Base-by-base conservation (phyloP, 2,329 filamentous ascomycete species). In the Albophoma yamanashiensis region DNA sequence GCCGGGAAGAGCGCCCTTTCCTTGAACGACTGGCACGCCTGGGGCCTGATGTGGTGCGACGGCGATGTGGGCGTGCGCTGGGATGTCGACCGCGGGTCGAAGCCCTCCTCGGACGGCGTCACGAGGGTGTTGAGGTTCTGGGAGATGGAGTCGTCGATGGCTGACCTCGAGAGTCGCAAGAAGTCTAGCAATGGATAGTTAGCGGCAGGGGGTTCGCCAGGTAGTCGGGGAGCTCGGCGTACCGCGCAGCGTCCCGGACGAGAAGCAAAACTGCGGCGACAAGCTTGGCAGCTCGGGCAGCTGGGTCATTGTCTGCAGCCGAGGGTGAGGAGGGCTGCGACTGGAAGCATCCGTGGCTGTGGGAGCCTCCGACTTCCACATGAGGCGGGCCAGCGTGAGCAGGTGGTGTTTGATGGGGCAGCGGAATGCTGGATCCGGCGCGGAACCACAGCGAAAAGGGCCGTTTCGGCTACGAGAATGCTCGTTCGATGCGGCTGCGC, bases 111-210 rank as follows among this genome's bases (percentile, higher is more conserved):
- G 15, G 89, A 82, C 0, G 93, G 93, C 0, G 88, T 92, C 53
- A 91, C 77, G 43, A 97, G 82, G 1, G 91, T 91, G 77, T 97
- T 97, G 62, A 99, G 84, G 68, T 95, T 93, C 70, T 96, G 92
- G 0, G 86, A 86, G 69, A 99, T 97, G 53, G 89, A 91, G 75
- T 99, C 94, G 75, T 99, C 94, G 69, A 97, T 88, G 56, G 89
- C 85, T 58, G 85, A 81, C 64, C 94, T 86, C 12, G 93, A 97
- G 65, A 94, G 75, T 45, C 92, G 89, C 27, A 99, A 82, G 73
- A 99, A 99, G 73, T 96, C 94, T 96, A 69, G 31, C 31, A 36
- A 14, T 4, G 11, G 17, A 14, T 9, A 22, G 31, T 55, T 2
- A 55, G 31, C 31, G 11, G 14, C 47, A 4, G 27, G 20, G 22